Base-by-base conservation (phyloP, 2,329 filamentous ascomycete species). In the Geosmithia putterillii region DNA sequence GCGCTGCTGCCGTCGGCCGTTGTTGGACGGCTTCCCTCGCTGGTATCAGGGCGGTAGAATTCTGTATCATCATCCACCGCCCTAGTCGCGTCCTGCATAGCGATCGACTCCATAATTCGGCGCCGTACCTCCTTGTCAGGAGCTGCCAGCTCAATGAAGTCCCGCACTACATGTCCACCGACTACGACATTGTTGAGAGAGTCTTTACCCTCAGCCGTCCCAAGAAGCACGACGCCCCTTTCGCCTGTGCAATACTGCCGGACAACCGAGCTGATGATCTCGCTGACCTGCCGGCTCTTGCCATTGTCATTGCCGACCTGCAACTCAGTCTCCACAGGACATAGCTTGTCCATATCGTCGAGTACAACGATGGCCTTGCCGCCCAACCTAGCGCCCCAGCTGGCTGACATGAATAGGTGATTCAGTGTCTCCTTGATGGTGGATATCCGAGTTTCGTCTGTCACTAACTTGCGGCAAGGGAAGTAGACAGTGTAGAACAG, bases 281-380 rank as follows among this genome's bases (percentile, higher is more conserved):
- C 92, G 57, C 89, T 95, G 45, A 95, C 79, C 53, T 96, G 89
- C 28, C 88, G 79, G 58, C 89, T 96, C 49, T 90, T 78, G 17
- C 86, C 86, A 55, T 98, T 96, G 52, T 96, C 88, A 46, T 88
- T 89, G 48, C 87, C 87, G 4, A 94, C 86, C 60, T 95, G 87
- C 12, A 98, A 71, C 59, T 98, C 92, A 0, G 89, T 95, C 62
- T 98, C 94, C 1, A 81, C 83, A 0, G 92, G 90, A 56, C 90
- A 96, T 1, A 98, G 70, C 54, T 86, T 87, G 61, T 98, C 92
- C 7, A 98, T 65, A 54, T 98, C 92, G 55, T 98, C 92, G 2
- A 98, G 69, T 41, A 98, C 78, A 18, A 98, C 85, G 3, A 96
- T 59, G 0, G 89, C 77, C 48, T 79, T 81, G 4, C 92, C 92